Conservation (phyloP, 1,284 basidiomycete species). For the Trametes sp. region DNA sequence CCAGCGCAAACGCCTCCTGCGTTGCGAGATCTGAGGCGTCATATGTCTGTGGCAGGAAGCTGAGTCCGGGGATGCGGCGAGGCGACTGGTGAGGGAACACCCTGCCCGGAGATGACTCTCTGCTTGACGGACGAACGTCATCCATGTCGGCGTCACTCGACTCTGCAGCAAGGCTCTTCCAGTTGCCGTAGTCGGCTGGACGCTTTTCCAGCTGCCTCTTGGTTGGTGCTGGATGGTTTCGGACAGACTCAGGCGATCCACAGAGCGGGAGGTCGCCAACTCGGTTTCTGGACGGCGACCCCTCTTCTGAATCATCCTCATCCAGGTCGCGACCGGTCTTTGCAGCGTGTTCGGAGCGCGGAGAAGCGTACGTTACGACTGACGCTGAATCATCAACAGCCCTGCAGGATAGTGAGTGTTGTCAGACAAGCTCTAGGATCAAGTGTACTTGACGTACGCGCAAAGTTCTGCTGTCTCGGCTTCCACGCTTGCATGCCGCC, state of each 20-base stretch:
- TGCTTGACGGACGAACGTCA: constrained; percentile 18
- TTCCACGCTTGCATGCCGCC: not conserved
- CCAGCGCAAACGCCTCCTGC: constrained; percentile 1
- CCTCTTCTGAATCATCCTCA: not conserved
- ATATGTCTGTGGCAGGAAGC: constrained; percentile 23
- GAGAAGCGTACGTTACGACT: constrained; percentile 15
- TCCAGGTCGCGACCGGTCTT: not conserved
- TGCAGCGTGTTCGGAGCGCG: constrained; percentile 2
- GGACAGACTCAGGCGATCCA: constrained; percentile 6
- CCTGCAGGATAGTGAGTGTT: not conserved
- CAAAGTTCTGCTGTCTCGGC: not conserved
- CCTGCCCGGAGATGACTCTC: constrained; percentile 27
- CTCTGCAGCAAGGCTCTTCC: constrained; percentile 24
- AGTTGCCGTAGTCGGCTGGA: constrained; percentile 28
- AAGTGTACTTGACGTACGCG: constrained; percentile 5
- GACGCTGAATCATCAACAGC: constrained; percentile 4
- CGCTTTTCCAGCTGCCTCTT: constrained; percentile 6
- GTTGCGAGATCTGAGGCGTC: constrained; percentile 20
- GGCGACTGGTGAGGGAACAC: constrained; percentile 13
- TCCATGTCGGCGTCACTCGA: constrained; percentile 31
- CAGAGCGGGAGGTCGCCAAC: not conserved
- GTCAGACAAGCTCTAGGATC: not conserved
- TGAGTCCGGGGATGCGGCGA: constrained; percentile 11
- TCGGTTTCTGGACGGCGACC: not conserved
- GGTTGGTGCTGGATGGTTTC: constrained; percentile 3